Evolutionary conservation across 2,329 filamentous ascomycete species (phyloP), one percentile per base, ranked within the genome.

Genomic region (Xylaria digitata): DNA sequence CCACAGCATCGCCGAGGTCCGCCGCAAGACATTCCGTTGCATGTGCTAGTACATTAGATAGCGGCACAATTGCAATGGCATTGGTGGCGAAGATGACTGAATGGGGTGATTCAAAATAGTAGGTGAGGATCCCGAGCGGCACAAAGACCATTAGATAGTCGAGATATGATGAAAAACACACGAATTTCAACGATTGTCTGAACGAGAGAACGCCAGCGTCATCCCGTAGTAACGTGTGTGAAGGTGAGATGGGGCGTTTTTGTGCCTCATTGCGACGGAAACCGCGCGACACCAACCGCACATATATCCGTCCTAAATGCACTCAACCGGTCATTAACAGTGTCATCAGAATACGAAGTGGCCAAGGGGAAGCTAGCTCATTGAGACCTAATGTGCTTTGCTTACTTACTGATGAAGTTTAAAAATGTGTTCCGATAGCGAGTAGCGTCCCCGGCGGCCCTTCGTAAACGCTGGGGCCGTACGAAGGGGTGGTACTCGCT

Each of bases 111-210:
- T 80, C 80, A 32, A 86, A 75, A 67, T 83, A 80, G 63, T 90
- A 82, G 61, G 87, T 84, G 65, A 84, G 84, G 72, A 94, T 93
- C 72, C 91, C 91, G 50, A 91, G 82, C 7, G 92, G 92, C 43
- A 93, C 91, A 75, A 93, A 93, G 61, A 93, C 79, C 68, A 94
- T 82, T 68, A 94, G 81, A 63, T 92, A 76, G 75, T 94, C 93
- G 80, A 94, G 30, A 11, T 63, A 57, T 40, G 63, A 66, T 6
- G 63, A 58, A 19, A 52, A 66, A 46, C 58, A 62, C 26, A 66
- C 58, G 30, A 52, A 53, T 15, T 34, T 48, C 45, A 66, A 30
- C 37, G 63, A 57, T 30, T 58, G 23, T 45, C 45, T 19, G 34
- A 66, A 63, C 2, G 58, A 54, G 1, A 66, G 58, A 13, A 43